Conservation (phyloP, 805 yeast genomes). For the Myxozyma neglecta region DNA sequence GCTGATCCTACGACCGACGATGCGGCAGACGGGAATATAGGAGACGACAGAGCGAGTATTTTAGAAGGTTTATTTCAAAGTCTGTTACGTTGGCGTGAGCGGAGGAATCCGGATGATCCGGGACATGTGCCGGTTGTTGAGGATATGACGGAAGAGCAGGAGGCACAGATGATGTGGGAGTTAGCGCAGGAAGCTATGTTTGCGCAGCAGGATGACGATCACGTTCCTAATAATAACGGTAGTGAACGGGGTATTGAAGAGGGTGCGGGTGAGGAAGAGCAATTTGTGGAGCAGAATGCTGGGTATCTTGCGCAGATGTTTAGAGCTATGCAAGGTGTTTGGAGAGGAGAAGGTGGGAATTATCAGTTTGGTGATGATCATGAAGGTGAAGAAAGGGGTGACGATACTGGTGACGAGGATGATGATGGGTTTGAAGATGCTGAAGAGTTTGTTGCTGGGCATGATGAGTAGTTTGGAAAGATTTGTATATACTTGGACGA, state of each 20-base stretch:
- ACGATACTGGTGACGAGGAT: neutral
- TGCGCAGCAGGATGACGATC: neutral
- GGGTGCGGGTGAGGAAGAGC: neutral
- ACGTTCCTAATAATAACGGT: neutral
- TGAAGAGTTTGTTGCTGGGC: neutral
- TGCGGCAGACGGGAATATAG: slow-evolving; percentile 9
- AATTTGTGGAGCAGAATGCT: neutral
- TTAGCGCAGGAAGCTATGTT: neutral
- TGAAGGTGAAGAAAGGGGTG: neutral
- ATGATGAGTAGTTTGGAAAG: neutral
- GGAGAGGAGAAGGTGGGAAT: neutral
- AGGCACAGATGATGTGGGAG: slow-evolving; percentile 14
- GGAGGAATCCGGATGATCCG: slow-evolving; percentile 2
- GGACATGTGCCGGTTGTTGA: neutral
- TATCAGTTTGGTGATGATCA: neutral
- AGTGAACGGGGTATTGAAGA: neutral
- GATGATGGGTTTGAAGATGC: slow-evolving; percentile 8
- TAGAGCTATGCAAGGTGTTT: neutral
- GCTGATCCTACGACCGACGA: neutral
- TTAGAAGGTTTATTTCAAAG: slow-evolving; percentile 23
- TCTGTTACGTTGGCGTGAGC: slow-evolving; percentile 18
- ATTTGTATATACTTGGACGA: neutral
- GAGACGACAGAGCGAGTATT: neutral
- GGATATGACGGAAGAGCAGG: slow-evolving; percentile 8
- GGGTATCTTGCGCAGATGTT: neutral